These are phyloP conservation scores for Chlamydomonas reinhardtii DNA, from an alignment of 163 green algal genomes.

Conservation along the genomic window DNA sequence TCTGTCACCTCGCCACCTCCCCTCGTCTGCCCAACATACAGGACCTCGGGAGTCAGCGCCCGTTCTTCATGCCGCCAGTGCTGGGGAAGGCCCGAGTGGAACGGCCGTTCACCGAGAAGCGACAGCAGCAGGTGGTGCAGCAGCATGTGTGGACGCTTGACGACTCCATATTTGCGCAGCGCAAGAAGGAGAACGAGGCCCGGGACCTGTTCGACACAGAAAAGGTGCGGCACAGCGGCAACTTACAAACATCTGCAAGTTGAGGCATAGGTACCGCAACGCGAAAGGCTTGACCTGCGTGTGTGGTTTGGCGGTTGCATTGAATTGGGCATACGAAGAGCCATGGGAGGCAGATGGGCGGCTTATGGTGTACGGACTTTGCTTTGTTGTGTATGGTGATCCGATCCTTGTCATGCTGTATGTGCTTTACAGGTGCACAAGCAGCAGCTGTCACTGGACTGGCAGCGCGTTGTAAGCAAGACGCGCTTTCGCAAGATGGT, in stretches of 20 bases:
- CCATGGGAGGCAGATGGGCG: too few relatives aligned
- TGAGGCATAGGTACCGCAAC: neutral
- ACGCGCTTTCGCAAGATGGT: constrained; percentile 54
- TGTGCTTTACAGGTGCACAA: neutral
- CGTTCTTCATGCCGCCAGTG: constrained; percentile 49
- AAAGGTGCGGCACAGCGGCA: constrained; percentile 7
- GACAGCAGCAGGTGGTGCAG: neutral
- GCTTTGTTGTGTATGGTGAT: too few relatives aligned
- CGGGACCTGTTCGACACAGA: constrained; percentile 52
- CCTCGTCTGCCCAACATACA: too few relatives aligned
- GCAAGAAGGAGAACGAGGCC: constrained; percentile 59
- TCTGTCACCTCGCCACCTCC: too few relatives aligned
- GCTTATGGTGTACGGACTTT: too few relatives aligned
- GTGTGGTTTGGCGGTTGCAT: too few relatives aligned
- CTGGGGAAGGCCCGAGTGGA: constrained; percentile 7
- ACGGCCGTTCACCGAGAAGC: neutral
- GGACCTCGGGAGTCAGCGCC: constrained; percentile 31
- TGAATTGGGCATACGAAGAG: too few relatives aligned
- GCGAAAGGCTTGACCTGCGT: neutral
- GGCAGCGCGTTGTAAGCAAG: constrained; percentile 60
- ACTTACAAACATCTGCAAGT: too few relatives aligned
- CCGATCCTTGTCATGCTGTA: too few relatives aligned
- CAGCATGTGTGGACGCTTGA: constrained; percentile 5
- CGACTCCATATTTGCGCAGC: constrained; percentile 47
- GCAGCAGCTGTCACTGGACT: constrained; percentile 53